Base-by-base conservation (phyloP, 306 rosid species). In the Rosa multiflora region DNA sequence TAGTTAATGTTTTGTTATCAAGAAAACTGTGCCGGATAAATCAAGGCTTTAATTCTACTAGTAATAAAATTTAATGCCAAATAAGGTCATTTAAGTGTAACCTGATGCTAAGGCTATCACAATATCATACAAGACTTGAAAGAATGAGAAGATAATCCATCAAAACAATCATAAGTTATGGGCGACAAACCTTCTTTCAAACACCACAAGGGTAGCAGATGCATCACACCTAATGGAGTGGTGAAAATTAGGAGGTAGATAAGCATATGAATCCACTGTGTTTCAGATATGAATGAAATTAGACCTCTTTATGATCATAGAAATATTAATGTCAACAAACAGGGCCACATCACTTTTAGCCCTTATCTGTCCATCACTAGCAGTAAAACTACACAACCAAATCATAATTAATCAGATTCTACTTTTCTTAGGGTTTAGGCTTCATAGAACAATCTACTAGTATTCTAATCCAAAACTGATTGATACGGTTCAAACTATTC, bases 191-290 rank as follows among this genome's bases (percentile, higher is more conserved):
- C 99, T 95, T 79, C 98, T 86, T 87, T 95, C 96, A 40, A 92
- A 87, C 23, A 95, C 88, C 75, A 93, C 88, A 76, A 95, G 70
- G 80, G 91, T 88, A 35, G 98, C 87, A 61, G 87, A 81, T 70
- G 85, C 88, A 70, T 90, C 90, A 59, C 88, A 83, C 73, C 77
- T 89, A 80, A 95, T 46, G 48, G 86, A 76, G 85, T 95, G 99
- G 8, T 91, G 89, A 73, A 85, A 83, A 68, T 83, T 90, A 63
- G 94, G 93, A 81, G 99, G 98, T 56, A 90, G 71, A 84, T 90
- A 95, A 72, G 96, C 94, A 88, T 90, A 95, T 10, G 96, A 90
- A 81, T 95, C 97, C 63, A 91, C 94, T 93, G 90, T 59, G 67
- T 73, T 82, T 82, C 56, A 87, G 72, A 85, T 39, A 46, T 71